Conservation (phyloP, 73 alveolate species). For the Tetrahymena thermophila region DNA sequence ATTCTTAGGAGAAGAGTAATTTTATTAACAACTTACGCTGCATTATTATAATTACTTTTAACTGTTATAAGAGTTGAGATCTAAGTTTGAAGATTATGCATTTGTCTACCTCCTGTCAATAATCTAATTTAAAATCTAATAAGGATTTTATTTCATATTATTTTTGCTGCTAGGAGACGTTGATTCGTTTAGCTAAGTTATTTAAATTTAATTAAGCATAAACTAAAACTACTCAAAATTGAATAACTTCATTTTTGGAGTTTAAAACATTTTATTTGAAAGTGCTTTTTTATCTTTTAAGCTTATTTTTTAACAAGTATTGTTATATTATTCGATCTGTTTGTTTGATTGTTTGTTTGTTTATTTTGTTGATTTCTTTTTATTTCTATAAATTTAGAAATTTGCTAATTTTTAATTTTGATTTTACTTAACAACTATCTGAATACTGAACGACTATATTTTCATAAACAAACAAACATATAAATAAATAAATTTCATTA, state of each 20-base stretch:
- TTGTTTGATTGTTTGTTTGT: too few species aligned
- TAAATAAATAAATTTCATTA: neutral
- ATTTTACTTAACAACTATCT: neutral
- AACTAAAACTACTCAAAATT: neutral
- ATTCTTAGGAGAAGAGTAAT: neutral
- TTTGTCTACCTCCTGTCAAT: neutral
- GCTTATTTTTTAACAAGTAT: neutral
- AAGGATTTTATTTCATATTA: neutral
- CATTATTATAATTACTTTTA: neutral
- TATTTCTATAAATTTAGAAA: neutral
- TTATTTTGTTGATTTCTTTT: neutral
- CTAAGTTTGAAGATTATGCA: neutral
- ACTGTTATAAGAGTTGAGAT: neutral
- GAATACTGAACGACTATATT: neutral
- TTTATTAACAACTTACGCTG: neutral
- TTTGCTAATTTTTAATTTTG: neutral
- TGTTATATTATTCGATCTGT: neutral
- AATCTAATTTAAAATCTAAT: neutral
- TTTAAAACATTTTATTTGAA: neutral
- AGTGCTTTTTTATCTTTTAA: neutral
- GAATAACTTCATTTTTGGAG: neutral
- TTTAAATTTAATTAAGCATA: neutral
- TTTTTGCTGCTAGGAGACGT: neutral
- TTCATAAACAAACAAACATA: neutral
- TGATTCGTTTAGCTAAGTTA: neutral